Conservation (phyloP, 1,284 basidiomycete genomes). For the Laetiporus sulphureus region DNA sequence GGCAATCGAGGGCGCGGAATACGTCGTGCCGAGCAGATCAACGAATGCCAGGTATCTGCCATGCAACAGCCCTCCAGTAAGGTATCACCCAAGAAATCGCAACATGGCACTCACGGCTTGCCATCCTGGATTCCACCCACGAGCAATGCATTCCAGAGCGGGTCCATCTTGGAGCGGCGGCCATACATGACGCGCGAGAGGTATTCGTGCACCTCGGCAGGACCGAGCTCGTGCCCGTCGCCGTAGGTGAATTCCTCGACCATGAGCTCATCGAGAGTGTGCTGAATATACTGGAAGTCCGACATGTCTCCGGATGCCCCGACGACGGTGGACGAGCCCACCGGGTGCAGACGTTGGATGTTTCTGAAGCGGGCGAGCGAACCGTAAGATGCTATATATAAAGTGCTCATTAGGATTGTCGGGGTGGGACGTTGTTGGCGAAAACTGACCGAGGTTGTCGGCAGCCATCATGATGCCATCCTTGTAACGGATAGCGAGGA, state of each 20-base stretch:
- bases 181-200: slow-evolving; percentile 89
- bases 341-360: slow-evolving; percentile 79
- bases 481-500: slow-evolving; percentile 91
- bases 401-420: background rate
- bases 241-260: slow-evolving; percentile 75
- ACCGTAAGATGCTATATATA: slow-evolving; percentile 81
- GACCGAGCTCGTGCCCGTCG: slow-evolving; percentile 84
- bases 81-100: background rate
- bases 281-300: slow-evolving; percentile 94
- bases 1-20: slow-evolving; percentile 89
- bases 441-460: slow-evolving; percentile 80
- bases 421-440: slow-evolving; percentile 1
- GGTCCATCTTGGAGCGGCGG: slow-evolving; percentile 85
- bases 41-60: slow-evolving; percentile 88
- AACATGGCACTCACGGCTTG: slow-evolving; percentile 44
- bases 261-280: slow-evolving; percentile 65
- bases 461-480: slow-evolving; percentile 99
- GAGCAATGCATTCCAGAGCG: slow-evolving; percentile 93
- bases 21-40: slow-evolving; percentile 95
- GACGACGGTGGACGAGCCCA: slow-evolving; percentile 82
- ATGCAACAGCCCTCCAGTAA: background rate
- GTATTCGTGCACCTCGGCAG: slow-evolving; percentile 91
- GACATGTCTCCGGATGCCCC: slow-evolving; percentile 97
- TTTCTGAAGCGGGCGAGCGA: slow-evolving; percentile 97
- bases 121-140: slow-evolving; percentile 90